phyloP scores from a whole-genome alignment of 73 alveolate species.

The Symbiodinium pilosum region DNA sequence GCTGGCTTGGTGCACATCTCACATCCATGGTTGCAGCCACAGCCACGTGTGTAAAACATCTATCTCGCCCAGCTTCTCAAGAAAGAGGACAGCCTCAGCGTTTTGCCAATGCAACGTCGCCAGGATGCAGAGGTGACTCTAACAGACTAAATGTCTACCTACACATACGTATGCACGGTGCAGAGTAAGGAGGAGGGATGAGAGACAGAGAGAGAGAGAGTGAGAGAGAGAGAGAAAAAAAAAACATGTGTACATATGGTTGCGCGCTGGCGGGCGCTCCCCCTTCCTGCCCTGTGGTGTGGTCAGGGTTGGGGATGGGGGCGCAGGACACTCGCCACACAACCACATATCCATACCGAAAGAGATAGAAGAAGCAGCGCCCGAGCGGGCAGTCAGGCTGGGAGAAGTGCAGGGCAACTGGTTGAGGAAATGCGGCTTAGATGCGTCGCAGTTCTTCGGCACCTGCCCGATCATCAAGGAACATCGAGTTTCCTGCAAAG shows the following conservation, averaged over 20 bases:
- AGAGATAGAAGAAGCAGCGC: not conserved
- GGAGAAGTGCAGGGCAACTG: no score
- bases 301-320: no score
- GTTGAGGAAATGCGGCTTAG: not conserved
- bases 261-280: no score
- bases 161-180: no score
- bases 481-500: not conserved
- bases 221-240: not conserved
- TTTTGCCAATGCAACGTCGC: no score
- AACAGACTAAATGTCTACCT: no score
- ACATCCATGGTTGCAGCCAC: not conserved
- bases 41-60: not conserved
- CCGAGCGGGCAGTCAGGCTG: not conserved
- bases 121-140: no score
- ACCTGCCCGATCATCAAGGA: not conserved
- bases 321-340: no score
- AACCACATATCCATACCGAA: no score
- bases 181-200: not conserved
- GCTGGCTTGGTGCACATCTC: no score
- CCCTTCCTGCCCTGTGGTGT: no score
- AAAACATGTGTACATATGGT: no score
- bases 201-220: not conserved
- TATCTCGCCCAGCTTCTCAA: not conserved
- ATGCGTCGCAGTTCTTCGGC: not conserved
- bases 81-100: not conserved